Evolutionary conservation across 495 filamentous ascomycete genomes (phyloP), one percentile per base, ranked within the genome.

Genomic region (Trichoderma erinaceum): DNA sequence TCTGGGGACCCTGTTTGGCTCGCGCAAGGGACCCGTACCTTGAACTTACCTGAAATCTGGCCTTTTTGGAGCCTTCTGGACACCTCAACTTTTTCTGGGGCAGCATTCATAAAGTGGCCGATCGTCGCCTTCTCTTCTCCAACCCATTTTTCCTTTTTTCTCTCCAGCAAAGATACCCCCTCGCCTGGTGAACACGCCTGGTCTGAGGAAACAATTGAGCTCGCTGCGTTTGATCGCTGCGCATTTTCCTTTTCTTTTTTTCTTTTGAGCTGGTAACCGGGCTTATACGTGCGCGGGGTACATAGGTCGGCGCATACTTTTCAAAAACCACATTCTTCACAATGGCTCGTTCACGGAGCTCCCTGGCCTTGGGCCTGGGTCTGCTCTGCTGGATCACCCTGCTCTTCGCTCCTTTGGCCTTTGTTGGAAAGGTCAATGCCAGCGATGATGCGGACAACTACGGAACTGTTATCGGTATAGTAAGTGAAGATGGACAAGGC

Each of bases 401-500:
- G 70, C 83, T 97, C 63, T 88, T 97, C 72, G 86, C 91, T 64
- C 83, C 83, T 64, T 73, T 83, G 32, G 88, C 92, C 56, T 88
- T 98, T 69, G 83, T 96, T 67, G 85, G 86, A 72, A 85, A 84
- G 70, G 93, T 87, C 70, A 81, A 86, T 71, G 94, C 93, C 18
- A 32, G 27, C 27, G 84, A 92, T 74, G 89, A 94, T 67, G 73
- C 77, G 27, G 89, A 94, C 61, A 90, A 87, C 72, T 92, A 91
- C 79, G 92, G 93, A 75, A 93, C 88, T 70, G 92, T 97, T 69
- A 94, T 99, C 75, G 95, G 95, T 88, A 99, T 99, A 79, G 81
- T 83, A 78, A 73, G 81, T 82, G 50, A 12, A 52, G 63, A 23
- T 43, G 44, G 32, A 63, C 35, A 38, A 38, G 25, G 4, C 13